Percentiles rank a stretch among this genome's conserved stretches.
Conservation (phyloP, 176 grass and related monocot species). For the Eleusine coracana region DNA sequence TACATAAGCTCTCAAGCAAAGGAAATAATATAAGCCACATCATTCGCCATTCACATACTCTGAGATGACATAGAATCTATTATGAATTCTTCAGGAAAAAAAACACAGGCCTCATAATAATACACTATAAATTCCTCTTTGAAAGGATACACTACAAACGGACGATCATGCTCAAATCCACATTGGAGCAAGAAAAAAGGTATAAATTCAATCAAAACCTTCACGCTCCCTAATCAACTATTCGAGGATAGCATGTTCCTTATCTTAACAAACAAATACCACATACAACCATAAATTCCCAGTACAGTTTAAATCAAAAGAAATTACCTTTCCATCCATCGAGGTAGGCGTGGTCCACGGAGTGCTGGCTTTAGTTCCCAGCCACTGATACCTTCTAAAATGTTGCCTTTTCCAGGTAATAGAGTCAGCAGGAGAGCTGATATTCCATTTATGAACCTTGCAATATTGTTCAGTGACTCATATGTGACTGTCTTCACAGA, state of each 20-base stretch:
- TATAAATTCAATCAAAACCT: background rate
- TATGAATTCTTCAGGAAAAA: background rate
- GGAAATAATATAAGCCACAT: background rate
- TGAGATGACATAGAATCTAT: background rate
- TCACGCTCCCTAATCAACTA: background rate
- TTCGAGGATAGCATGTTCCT: background rate
- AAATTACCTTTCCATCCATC: conserved; percentile 95
- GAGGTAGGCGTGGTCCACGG: conserved; percentile 83
- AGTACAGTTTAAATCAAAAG: background rate
- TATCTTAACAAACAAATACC: background rate
- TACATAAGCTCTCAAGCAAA: background rate
- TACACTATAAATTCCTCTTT: background rate
- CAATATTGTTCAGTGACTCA: conserved; percentile 93
- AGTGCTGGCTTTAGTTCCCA: conserved; percentile 93
- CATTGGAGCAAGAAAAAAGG: background rate
- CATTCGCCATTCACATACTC: conserved; percentile 15
- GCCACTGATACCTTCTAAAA: conserved; percentile 85
- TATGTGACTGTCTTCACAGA: conserved; percentile 98
- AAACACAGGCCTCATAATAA: no score
- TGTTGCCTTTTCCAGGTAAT: conserved; percentile 81
- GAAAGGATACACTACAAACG: background rate
- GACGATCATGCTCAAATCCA: background rate
- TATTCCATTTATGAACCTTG: conserved; percentile 94
- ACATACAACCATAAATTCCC: background rate
- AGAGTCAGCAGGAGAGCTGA: conserved; percentile 79